Base-by-base conservation (phyloP, 192 early-diverging fungal genomes). In the Chytriomyces sp. region DNA sequence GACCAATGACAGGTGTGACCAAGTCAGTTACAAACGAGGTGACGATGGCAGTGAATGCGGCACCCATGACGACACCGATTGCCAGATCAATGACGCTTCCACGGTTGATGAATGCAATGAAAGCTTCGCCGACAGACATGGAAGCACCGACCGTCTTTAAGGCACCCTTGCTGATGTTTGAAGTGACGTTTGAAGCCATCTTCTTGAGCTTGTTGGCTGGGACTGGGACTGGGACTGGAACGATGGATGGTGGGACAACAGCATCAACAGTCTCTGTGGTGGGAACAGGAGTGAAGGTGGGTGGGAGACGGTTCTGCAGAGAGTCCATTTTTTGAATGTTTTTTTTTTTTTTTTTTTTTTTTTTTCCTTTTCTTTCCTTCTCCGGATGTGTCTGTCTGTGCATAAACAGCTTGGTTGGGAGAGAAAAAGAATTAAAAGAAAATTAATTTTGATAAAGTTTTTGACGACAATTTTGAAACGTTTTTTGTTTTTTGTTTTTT, bases 11-110 rank as follows among this genome's bases (percentile, higher is more conserved):
- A 23, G 91, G 89, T 13, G 86, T 86, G 59, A 91, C 80, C 26
- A 91, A 81, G 80, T 90, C 90, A 10, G 60, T 77, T 5, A 70
- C 69, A 57, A 70, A 73, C 11, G 72, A 65, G 13, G 66, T 86
- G 72, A 89, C 84, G 59, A 86, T 84, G 45, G 72, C 72, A 6
- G 85, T 87, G 82, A 91, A 92, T 16, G 89, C 87, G 50, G 85
- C 81, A 78, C 90, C 91, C 63, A 92, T 89, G 61, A 92, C 86
- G 44, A 92, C 80, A 78, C 90, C 91, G 11, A 68, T 68, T 1
- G 48, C 24, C 13, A 28, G 26, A 13, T 28, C 63, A n/a, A 64
- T 28, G 28, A 64, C 63, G 26, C n/a, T 23, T 5, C 63, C 63
- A 18, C 67, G 44, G 67, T 68, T 68, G 46, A 68, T 68, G 46